Conservation (phyloP, 768 basidiomycete species). For the Suillus alpinus region DNA sequence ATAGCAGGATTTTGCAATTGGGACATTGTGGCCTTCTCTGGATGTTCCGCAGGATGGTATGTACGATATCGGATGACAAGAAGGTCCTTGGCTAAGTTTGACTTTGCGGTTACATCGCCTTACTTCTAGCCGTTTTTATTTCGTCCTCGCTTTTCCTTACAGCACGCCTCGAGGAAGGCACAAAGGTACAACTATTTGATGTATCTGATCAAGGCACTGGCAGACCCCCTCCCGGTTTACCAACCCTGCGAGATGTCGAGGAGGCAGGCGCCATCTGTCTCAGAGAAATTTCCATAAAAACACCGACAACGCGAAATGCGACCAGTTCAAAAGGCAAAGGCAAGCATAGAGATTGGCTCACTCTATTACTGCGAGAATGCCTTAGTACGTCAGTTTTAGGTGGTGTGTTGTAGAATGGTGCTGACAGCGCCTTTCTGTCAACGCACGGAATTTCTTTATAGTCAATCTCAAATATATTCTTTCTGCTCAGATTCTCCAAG, state of each 20-base stretch:
- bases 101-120: slow-evolving; percentile 8
- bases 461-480: slow-evolving; percentile 74
- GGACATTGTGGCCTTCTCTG: slow-evolving; percentile 73
- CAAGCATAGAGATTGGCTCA: slow-evolving; percentile 64
- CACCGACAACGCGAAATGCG: slow-evolving; percentile 17
- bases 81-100: slow-evolving; percentile 13
- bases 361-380: slow-evolving; percentile 60
- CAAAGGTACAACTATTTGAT: slow-evolving; percentile 47
- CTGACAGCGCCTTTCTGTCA: slow-evolving; percentile 7
- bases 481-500: slow-evolving; percentile 55
- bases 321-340: slow-evolving; percentile 17
- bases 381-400: slow-evolving; percentile 47
- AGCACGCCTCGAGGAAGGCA: slow-evolving; percentile 50
- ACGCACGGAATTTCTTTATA: slow-evolving; percentile 26
- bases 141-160: slow-evolving; percentile 61
- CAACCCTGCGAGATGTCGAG: slow-evolving; percentile 46
- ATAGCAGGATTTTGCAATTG: slow-evolving; percentile 60
- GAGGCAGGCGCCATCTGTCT: slow-evolving; percentile 54
- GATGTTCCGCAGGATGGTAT: slow-evolving; percentile 59
- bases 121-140: slow-evolving; percentile 48
- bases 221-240: slow-evolving; percentile 43
- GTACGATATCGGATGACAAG: slow-evolving; percentile 24
- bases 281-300: slow-evolving; percentile 40
- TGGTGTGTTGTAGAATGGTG: background rate
- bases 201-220: slow-evolving; percentile 37